Base-by-base conservation (phyloP, 805 yeast species). In the Maudiozyma pseudohumilis region DNA sequence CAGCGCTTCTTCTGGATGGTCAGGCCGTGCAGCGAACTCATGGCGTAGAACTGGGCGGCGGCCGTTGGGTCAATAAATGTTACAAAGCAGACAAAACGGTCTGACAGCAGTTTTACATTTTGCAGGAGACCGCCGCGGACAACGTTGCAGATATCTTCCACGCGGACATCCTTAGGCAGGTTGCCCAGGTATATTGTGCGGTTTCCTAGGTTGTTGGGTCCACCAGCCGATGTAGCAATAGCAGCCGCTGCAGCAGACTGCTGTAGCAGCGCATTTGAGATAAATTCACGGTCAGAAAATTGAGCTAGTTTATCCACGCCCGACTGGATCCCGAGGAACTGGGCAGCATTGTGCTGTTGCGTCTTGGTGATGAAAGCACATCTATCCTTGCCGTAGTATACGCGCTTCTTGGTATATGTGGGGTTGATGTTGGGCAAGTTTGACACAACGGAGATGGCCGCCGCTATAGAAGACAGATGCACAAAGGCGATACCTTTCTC, bases 171-270 rank as follows among this genome's bases (percentile, higher is more conserved):
- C 38, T 83, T 87, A 47, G 89, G 96, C 45, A 92, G 69, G 53
- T 81, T 83, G 20, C 96, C 96, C 46, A 89, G 66, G 56, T 87
- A 89, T 27, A 89, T 88, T 0, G 96, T 88, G 59, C 98, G 70
- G 57, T 89, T 89, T 32, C 97, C 97, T 47, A 87, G 68, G 56
- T 89, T 89, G 40, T 77, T 77, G 19, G 89, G 84, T 18, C 96
- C 96, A 11, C 96, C 96, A 2, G 95, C 94, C 37, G 88, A 76
- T 0, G 94, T 81, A 1, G 96, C 95, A 51, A 89, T 88, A 26
- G 94, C 89, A n/a, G 95, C 95, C 6, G 97, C 96, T 1, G 96
- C 96, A 27, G 94, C 94, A 12, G 94, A 78, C 63, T 92, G 96
- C 60, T 86, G 94, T 27, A 89, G 83, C 39, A 88, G 68, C 6